A percentile compares a stretch with the other conserved stretches of the same genome.
These are phyloP conservation scores for Coemansia sp. DNA, from an alignment of 192 early-diverging fungal genomes.

Conservation along the genomic window DNA sequence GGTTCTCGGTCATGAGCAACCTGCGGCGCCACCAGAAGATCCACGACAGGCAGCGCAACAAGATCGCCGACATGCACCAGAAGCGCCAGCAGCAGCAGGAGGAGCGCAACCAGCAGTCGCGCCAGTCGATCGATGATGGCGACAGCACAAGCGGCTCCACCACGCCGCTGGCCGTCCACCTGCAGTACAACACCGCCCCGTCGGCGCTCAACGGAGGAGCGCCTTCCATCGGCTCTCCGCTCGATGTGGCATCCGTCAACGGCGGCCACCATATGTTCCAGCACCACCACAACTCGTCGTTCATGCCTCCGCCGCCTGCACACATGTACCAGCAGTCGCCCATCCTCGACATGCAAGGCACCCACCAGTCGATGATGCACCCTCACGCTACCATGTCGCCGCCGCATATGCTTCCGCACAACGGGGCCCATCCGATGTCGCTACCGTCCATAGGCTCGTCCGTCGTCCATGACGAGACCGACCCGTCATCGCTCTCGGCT, in stretches of 20 bases:
- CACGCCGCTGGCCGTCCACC: slow-evolving; percentile 38
- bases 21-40: slow-evolving; percentile 64
- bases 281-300: slow-evolving; percentile 17
- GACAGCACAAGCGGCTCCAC: slow-evolving; percentile 38
- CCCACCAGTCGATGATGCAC: slow-evolving; percentile 13
- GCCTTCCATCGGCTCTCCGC: background rate
- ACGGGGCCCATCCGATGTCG: background rate
- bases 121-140: slow-evolving; percentile 3
- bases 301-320: background rate
- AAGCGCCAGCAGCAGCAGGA: slow-evolving; percentile 31
- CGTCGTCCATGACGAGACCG: slow-evolving; percentile 3
- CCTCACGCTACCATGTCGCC: background rate
- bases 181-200: slow-evolving; percentile 12
- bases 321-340: slow-evolving; percentile 10
- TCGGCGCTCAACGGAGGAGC: background rate
- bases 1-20: slow-evolving; percentile 70
- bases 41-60: slow-evolving; percentile 54
- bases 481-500: background rate
- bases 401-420: slow-evolving; percentile 9
- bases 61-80: slow-evolving; percentile 41
- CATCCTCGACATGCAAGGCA: slow-evolving; percentile 8
- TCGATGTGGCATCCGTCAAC: background rate
- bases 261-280: slow-evolving; percentile 23
- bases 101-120: background rate
- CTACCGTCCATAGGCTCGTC: background rate